Conservation (phyloP, 148 eudicot species). For the Fagopyrum homotropicum region DNA sequence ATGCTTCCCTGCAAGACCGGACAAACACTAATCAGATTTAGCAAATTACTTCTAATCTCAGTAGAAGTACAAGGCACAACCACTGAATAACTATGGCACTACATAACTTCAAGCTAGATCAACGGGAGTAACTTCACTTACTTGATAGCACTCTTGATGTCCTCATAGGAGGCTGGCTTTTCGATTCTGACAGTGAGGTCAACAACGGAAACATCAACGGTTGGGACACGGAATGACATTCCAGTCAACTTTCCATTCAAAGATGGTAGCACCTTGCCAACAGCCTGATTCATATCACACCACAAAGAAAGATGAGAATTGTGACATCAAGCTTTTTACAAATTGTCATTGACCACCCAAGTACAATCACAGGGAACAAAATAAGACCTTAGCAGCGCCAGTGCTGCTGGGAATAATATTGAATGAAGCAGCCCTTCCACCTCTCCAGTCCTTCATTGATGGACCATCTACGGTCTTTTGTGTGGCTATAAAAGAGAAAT, state of each 20-base stretch:
- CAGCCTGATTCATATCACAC: slow-evolving; percentile 36
- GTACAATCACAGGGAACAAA: neutral
- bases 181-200: slow-evolving; percentile 66
- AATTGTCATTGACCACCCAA: neutral
- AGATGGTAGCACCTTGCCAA: slow-evolving; percentile 61
- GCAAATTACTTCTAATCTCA: too few relatives aligned
- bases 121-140: neutral
- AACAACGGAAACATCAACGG: slow-evolving; percentile 73
- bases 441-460: slow-evolving; percentile 51
- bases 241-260: slow-evolving; percentile 71
- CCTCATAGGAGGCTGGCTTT: slow-evolving; percentile 50
- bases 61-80: neutral
- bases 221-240: slow-evolving; percentile 74
- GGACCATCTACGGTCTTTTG: slow-evolving; percentile 50
- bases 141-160: slow-evolving; percentile 63
- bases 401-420: slow-evolving; percentile 51
- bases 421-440: slow-evolving; percentile 50
- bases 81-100: neutral
- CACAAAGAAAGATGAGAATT: neutral
- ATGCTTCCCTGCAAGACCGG: slow-evolving; percentile 40
- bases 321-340: neutral
- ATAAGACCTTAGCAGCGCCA: slow-evolving; percentile 42
- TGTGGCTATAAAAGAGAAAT: slow-evolving; percentile 23
- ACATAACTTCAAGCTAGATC: neutral
- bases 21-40: neutral